A percentile compares a stretch with the other conserved stretches of the same genome.
Evolutionary conservation across 1,139 yeast genomes (phyloP).

Genomic region (Lodderomyces theae): DNA sequence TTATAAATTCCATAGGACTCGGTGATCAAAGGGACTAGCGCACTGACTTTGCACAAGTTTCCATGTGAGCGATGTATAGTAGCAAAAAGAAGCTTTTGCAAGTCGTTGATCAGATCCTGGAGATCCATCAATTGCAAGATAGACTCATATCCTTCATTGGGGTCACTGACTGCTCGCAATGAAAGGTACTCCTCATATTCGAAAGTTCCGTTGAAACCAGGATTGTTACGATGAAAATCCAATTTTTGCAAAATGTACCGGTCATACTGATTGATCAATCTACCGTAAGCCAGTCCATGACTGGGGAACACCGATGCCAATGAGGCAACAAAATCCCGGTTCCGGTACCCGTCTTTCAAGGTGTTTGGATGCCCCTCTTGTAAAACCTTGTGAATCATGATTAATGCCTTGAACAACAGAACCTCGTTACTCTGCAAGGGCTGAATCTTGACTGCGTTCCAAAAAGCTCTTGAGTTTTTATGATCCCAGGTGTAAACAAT

Average conservation of each 20-base stretch:
- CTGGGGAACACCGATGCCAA: conserved; percentile 42
- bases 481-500: conserved; percentile 97
- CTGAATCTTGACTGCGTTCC: conserved; percentile 78
- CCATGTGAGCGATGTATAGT: conserved; percentile 62
- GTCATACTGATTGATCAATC: conserved; percentile 76
- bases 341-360: conserved; percentile 76
- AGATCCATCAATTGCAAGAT: conserved; percentile 81
- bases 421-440: conserved; percentile 82
- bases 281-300: conserved; percentile 57
- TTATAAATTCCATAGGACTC: conserved; percentile 93
- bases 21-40: conserved; percentile 87
- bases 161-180: conserved; percentile 82
- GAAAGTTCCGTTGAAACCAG: conserved; percentile 91
- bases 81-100: conserved; percentile 75
- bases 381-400: conserved; percentile 85
- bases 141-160: conserved; percentile 93
- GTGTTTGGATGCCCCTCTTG: conserved; percentile 95
- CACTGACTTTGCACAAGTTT: conserved; percentile 81
- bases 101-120: conserved; percentile 81
- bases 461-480: conserved; percentile 78
- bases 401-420: conserved; percentile 84
- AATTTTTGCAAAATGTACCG: conserved; percentile 68
- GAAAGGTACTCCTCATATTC: conserved; percentile 95
- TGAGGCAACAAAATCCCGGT: conserved; percentile 46
- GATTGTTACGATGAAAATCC: conserved; percentile 78